phyloP scores from a whole-genome alignment of 768 basidiomycete genomes.

The Lepiota subincarnata region DNA sequence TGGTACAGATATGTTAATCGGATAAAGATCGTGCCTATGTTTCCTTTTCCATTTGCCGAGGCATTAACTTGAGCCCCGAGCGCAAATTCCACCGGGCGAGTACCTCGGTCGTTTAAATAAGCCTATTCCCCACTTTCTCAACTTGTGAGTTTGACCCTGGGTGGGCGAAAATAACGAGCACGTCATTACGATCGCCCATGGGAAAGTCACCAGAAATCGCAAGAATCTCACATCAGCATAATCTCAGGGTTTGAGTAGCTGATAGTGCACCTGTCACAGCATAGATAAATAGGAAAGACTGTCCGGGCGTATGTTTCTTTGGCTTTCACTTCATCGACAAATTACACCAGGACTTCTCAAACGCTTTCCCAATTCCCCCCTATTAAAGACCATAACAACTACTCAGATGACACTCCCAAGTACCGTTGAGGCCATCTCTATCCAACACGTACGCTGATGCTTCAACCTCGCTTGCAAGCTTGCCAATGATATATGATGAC shows the following conservation, averaged over 20 bases:
- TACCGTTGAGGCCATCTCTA: constrained; percentile 67
- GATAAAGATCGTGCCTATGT: background rate
- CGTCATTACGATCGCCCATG: background rate
- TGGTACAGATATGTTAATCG: background rate
- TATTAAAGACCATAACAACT: constrained; percentile 2
- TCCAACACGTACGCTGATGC: constrained; percentile 44
- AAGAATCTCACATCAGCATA: background rate
- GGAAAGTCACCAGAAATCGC: background rate
- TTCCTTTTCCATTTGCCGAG: background rate
- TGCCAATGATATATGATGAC: background rate
- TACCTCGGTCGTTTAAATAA: too few species aligned
- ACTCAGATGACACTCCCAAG: constrained; percentile 49
- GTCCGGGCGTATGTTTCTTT: constrained; percentile 1
- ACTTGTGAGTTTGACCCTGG: too few species aligned
- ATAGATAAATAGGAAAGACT: constrained; percentile 1
- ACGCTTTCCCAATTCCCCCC: constrained; percentile 23
- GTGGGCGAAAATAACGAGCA: background rate
- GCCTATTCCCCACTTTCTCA: too few species aligned
- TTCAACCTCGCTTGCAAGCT: background rate
- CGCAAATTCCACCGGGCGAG: too few species aligned
- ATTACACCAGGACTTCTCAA: constrained; percentile 18
- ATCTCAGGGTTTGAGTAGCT: constrained; percentile 1
- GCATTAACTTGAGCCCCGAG: too few species aligned
- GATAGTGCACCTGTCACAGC: background rate
- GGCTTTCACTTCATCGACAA: constrained; percentile 11